Conservation (phyloP, 306 rosid genomes). For the Hippophae gyantsensis region DNA sequence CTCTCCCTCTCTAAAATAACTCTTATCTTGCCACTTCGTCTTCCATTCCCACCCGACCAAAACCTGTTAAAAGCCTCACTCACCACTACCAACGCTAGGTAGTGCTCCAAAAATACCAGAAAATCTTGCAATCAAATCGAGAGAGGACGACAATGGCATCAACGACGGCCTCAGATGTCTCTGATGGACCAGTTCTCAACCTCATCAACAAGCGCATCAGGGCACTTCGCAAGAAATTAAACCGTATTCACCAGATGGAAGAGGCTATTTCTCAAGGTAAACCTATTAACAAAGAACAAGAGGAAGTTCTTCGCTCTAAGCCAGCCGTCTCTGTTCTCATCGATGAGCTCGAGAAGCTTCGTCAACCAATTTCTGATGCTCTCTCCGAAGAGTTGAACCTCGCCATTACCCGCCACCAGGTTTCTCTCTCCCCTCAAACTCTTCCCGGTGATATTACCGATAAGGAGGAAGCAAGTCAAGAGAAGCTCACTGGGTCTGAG, state of each 20-base stretch:
- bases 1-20: no score
- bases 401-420: constrained; percentile 31
- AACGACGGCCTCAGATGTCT: constrained; percentile 39
- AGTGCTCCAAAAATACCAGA: constrained; percentile 9
- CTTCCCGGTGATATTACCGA: constrained; percentile 10
- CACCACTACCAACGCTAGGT: constrained; percentile 17
- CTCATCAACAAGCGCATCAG: constrained; percentile 92
- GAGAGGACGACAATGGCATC: constrained; percentile 43
- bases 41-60: background rate
- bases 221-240: constrained; percentile 63
- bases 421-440: constrained; percentile 18
- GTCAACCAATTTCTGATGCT: constrained; percentile 65
- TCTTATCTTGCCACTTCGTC: background rate
- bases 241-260: constrained; percentile 65
- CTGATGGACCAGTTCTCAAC: constrained; percentile 85
- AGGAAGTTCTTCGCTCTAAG: constrained; percentile 75
- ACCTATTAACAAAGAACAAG: constrained; percentile 66
- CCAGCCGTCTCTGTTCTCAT: constrained; percentile 40
- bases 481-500: constrained; percentile 7
- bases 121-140: background rate
- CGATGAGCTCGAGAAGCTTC: constrained; percentile 93
- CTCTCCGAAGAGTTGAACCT: constrained; percentile 53
- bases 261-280: constrained; percentile 69
- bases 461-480: background rate
- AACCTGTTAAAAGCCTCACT: constrained; percentile 6